A percentile compares a stretch with the other conserved stretches of the same genome.
Conservation (phyloP, 2,329 filamentous ascomycete species). For the Paecilomyces sp. region DNA sequence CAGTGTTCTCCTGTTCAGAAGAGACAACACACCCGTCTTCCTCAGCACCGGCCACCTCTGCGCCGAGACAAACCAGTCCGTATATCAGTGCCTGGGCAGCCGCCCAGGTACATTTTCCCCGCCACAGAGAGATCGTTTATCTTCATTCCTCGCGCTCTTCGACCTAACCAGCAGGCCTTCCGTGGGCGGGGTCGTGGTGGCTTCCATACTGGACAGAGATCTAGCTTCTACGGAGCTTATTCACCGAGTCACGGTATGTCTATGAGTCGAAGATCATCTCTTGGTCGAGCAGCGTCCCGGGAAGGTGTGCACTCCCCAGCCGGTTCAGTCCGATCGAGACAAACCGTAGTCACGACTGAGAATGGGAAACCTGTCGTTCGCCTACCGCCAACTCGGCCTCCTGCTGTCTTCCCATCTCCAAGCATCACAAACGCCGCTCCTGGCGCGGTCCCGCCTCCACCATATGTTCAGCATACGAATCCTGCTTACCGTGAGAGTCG, state of each 20-base stretch:
- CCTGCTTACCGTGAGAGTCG: constrained; percentile 55
- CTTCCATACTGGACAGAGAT: constrained; percentile 64
- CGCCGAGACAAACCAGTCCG: constrained; percentile 94
- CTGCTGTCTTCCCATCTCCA: constrained; percentile 16
- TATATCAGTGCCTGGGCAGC: constrained; percentile 74
- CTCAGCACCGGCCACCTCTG: constrained; percentile 87
- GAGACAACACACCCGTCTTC: constrained; percentile 87
- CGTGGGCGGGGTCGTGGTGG: constrained; percentile 61
- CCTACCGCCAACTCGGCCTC: constrained; percentile 52
- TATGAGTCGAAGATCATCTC: constrained; percentile 81
- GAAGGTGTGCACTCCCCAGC: constrained; percentile 75
- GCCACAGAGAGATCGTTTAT: constrained; percentile 89
- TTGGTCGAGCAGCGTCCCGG: constrained; percentile 59
- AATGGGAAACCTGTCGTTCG: constrained; percentile 67
- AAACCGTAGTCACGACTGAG: constrained; percentile 54
- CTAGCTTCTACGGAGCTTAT: constrained; percentile 65
- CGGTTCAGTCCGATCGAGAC: constrained; percentile 67
- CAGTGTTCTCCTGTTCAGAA: constrained; percentile 69
- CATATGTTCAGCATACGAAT: constrained; percentile 47
- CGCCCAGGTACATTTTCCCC: constrained; percentile 84
- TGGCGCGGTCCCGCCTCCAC: constrained; percentile 14
- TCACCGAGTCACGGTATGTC: constrained; percentile 78
- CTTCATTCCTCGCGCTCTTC: constrained; percentile 89
- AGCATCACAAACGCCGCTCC: constrained; percentile 9
- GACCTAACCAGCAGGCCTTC: constrained; percentile 82